Conservation (phyloP, 805 yeast genomes). For the Ogataea angusta region DNA sequence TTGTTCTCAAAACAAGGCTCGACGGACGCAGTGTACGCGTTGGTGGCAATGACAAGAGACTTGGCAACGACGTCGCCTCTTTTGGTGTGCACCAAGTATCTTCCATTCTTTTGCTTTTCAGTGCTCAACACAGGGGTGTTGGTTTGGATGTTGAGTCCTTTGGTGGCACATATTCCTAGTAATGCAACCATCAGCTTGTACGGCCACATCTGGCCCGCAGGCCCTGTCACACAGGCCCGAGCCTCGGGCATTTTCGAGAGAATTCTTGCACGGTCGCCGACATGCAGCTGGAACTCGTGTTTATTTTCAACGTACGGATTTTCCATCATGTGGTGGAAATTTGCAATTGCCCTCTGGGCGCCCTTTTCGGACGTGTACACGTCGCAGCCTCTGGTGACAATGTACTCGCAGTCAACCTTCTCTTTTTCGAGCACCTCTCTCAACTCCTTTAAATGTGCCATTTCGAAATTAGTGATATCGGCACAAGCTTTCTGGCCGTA, state of each 20-base stretch:
- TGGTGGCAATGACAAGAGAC: conserved; percentile 36
- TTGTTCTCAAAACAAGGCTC: conserved; percentile 25
- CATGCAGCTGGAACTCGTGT: conserved; percentile 31
- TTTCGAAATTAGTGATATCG: conserved; percentile 37
- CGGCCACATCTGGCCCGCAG: conserved; percentile 46
- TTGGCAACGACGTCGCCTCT: conserved; percentile 27
- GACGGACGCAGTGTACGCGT: conserved; percentile 33
- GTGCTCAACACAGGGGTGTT: conserved; percentile 37
- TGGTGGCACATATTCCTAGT: conserved; percentile 33
- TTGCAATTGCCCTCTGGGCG: conserved; percentile 10
- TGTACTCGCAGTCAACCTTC: conserved; percentile 33
- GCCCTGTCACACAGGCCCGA: conserved; percentile 32
- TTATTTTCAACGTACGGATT: conserved; percentile 31
- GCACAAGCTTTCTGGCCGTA: conserved; percentile 33
- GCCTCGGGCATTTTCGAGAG: conserved; percentile 30
- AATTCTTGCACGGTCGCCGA: conserved; percentile 31
- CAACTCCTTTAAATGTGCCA: conserved; percentile 32
- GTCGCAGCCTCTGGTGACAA: conserved; percentile 31
- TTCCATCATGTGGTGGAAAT: conserved; percentile 18
- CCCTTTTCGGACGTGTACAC: conserved; percentile 18
- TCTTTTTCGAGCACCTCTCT: conserved; percentile 33
- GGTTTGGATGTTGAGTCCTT: conserved; percentile 36
- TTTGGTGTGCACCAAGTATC: conserved; percentile 31
- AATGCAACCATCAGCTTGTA: conserved; percentile 37
- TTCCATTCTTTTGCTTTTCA: conserved; percentile 23